These are phyloP conservation scores for Nakazawaea ernobii DNA, from an alignment of 805 yeast species.

Conservation along the genomic window DNA sequence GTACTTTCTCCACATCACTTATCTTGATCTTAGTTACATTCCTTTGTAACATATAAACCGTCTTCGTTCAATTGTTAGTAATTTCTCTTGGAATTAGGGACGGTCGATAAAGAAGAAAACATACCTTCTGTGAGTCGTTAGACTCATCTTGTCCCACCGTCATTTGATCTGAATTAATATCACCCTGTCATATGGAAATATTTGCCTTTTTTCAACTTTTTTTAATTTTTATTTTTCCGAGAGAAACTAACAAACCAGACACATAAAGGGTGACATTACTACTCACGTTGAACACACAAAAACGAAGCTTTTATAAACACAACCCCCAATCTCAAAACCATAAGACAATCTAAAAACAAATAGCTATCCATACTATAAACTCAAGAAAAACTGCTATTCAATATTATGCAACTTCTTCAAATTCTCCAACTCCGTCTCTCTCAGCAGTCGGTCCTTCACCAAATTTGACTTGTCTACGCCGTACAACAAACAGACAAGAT, in stretches of 20 bases:
- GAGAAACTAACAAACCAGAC: too few species aligned
- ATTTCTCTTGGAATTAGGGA: background rate
- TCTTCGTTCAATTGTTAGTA: constrained; percentile 1
- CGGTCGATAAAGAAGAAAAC: background rate
- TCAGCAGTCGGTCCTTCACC: constrained; percentile 11
- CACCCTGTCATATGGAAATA: background rate
- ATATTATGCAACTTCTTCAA: constrained; percentile 15
- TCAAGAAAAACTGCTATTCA: background rate
- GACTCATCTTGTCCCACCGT: background rate
- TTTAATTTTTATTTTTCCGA: background rate
- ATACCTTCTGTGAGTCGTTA: constrained; percentile 22
- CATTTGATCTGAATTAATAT: background rate
- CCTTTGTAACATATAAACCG: constrained; percentile 9
- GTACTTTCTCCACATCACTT: constrained; percentile 21
- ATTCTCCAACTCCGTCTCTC: constrained; percentile 14
- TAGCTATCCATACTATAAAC: background rate
- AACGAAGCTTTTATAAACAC: background rate
- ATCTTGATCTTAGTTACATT: constrained; percentile 6
- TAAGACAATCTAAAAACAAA: background rate
- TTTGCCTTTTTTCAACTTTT: background rate
- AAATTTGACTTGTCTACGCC: constrained; percentile 34
- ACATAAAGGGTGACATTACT: too few species aligned
- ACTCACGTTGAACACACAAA: too few species aligned
- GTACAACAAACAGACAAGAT: constrained; percentile 45
- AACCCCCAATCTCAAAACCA: background rate